Conservation (phyloP, 305 asterid genomes). For the Fraxinus paxiana region DNA sequence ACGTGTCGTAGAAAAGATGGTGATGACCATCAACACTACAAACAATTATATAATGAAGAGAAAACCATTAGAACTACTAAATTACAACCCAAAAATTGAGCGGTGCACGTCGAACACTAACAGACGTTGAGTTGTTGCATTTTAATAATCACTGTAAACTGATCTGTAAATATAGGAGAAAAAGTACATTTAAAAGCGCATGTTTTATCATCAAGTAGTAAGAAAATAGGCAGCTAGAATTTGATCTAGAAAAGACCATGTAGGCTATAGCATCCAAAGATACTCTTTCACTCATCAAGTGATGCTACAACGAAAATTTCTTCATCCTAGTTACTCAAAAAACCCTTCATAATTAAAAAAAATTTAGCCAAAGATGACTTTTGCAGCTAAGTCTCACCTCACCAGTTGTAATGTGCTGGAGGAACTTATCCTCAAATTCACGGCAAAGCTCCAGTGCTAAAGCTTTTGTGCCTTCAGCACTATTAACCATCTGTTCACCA, state of each 20-base stretch:
- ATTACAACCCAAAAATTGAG: not conserved
- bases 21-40: not conserved
- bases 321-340: not conserved
- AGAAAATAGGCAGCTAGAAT: not conserved
- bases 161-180: not conserved
- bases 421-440: conserved; percentile 99
- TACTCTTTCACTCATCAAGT: not conserved
- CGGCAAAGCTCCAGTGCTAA: conserved; percentile 98
- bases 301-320: not conserved
- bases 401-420: conserved; percentile 89
- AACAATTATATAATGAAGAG: not conserved
- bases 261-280: not conserved
- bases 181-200: not conserved
- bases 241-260: not conserved
- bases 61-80: not conserved
- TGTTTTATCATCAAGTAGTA: not conserved
- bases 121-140: not conserved
- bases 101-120: not conserved
- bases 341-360: not conserved
- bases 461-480: conserved; percentile 93
- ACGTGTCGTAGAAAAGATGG: not conserved
- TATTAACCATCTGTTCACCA: conserved; percentile 91
- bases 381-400: conserved; percentile 53
- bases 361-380: not conserved
- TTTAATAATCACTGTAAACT: not conserved